Conservation (phyloP, 2,329 filamentous ascomycete species). For the Pestalotiopsis sp. region DNA sequence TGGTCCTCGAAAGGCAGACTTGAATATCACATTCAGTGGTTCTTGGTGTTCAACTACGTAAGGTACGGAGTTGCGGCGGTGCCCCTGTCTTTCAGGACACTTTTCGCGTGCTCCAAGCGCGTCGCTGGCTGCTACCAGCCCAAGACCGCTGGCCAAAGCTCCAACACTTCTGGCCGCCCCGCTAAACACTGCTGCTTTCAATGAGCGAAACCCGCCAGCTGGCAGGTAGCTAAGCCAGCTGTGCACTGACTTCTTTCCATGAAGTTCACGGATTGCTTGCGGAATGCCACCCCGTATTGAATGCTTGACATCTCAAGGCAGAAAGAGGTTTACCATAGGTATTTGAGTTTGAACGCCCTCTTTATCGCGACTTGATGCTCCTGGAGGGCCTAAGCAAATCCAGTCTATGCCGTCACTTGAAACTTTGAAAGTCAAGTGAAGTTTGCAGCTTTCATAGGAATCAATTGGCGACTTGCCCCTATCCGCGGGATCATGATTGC, state of each 20-base stretch:
- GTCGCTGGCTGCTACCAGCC: background rate
- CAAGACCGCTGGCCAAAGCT: background rate
- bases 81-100: conserved; percentile 10
- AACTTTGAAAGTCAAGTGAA: too few species aligned
- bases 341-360: too few species aligned
- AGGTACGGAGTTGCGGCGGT: background rate
- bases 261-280: too few species aligned
- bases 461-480: too few species aligned
- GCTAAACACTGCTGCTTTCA: background rate
- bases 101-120: conserved; percentile 14
- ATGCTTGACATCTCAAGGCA: too few species aligned
- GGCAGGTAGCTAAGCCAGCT: background rate
- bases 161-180: background rate
- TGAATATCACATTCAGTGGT: background rate
- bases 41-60: background rate
- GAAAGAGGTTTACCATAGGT: too few species aligned
- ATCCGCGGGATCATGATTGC: too few species aligned
- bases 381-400: too few species aligned
- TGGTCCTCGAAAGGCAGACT: background rate
- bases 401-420: too few species aligned
- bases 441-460: too few species aligned
- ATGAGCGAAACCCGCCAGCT: background rate
- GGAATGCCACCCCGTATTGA: too few species aligned
- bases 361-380: too few species aligned
- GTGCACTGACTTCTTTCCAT: background rate